phyloP scores from a whole-genome alignment of 2,329 filamentous ascomycete species.

The Fusarium tupiense region DNA sequence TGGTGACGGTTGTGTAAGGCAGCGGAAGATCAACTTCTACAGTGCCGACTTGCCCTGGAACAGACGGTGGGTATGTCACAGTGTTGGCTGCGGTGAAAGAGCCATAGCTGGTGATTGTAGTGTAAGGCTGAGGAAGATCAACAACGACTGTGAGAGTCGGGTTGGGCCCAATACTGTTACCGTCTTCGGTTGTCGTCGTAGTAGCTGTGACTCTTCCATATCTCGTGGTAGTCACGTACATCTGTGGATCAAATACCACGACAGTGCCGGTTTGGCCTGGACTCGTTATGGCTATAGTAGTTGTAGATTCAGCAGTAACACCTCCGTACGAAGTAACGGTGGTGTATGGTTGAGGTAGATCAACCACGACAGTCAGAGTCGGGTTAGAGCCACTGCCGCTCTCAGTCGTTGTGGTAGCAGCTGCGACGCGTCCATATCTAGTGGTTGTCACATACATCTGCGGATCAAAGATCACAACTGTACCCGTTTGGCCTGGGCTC shows the following conservation, averaged over 20 bases:
- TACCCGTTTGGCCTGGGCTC: not conserved
- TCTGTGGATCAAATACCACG: not conserved
- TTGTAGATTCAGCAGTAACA: not conserved
- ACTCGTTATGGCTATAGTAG: no score
- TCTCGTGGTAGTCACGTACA: not conserved
- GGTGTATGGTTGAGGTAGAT: not conserved
- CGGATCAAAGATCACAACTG: not conserved
- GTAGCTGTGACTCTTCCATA: not conserved
- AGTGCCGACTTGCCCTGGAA: not conserved
- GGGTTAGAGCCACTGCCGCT: not conserved
- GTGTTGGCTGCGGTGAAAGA: not conserved
- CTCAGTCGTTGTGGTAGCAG: not conserved
- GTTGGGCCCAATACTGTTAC: not conserved
- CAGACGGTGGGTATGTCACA: not conserved
- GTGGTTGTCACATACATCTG: not conserved
- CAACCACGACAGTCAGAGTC: not conserved
- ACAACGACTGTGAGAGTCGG: not conserved
- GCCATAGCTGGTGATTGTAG: not conserved
- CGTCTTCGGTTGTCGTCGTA: not conserved
- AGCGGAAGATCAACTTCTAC: not conserved
- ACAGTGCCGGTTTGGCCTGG: not conserved
- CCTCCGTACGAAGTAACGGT: not conserved
- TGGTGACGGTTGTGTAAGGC: not conserved
- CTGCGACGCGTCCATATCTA: not conserved
- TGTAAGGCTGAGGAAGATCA: not conserved